Evolutionary conservation across 139 green algal genomes (phyloP), one percentile per base, ranked within the genome.

Genomic region (Micromonas pusilla): DNA sequence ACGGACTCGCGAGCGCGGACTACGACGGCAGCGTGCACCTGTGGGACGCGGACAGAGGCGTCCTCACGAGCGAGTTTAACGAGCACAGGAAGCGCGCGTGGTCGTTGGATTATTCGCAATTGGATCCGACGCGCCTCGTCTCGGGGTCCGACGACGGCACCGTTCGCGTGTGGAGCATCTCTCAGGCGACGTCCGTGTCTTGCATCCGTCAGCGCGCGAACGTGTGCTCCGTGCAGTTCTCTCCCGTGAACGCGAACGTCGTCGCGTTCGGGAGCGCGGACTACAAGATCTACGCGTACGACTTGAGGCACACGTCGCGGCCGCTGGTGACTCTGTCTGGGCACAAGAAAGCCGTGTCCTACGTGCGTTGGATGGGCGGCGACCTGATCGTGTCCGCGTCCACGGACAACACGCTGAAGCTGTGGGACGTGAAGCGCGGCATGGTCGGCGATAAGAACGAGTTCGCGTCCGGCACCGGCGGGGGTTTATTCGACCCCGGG

Each of bases 11-110:
- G 4, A 86, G 66, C 39, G 83, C 81, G 9, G 91, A 97, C 78
- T 97, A 97, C 54, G 91, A 96, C 52, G 92, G 90, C 9, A 72
- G 83, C 19, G 79, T 90, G 32, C 64, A 79, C 26, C 76, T 95
- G 39, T 93, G 89, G 89, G 89, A 94, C 76, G 84, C 74, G 3
- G 39, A 72, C 39, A 78, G 64, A 6, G 70, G 66, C 9, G 36
- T 78, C 2, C 62, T 81, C 23, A 75, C 91, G 1, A 83, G 92
- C 34, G 87, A 87, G 54, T 87, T 91, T 6, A 86, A 87, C 0
- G 92, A 97, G 74, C 94, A 97, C 66, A 87, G 90, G 80, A 89
- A 91, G 79, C 87, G 94, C 19, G 90, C 96, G 37, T 98, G 94
- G 94, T 89, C 75, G 20, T 88, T 97, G 3, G 91, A 96, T 79